Evolutionary conservation across 495 filamentous ascomycete species (phyloP).

Genomic region (Podospora pseudopauciseta): DNA sequence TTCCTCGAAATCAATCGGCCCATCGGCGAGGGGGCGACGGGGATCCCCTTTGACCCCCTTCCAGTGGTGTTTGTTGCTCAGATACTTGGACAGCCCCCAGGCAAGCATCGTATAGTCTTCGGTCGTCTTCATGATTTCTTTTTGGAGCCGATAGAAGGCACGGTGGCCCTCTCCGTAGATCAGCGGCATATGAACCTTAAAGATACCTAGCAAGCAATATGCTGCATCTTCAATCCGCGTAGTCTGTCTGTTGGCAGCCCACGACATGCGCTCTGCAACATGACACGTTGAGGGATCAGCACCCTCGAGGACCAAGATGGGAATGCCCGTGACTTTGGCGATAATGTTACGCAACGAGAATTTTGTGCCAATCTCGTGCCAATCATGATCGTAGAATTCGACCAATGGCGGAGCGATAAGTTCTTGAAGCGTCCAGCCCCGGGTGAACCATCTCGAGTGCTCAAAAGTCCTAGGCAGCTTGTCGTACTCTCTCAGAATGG

Average conservation of each 20-base stretch:
- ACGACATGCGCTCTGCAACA: constrained; percentile 12
- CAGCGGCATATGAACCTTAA: constrained; percentile 12
- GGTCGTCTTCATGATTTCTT: constrained; percentile 26
- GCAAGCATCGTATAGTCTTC: constrained; percentile 34
- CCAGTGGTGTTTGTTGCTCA: constrained; percentile 26
- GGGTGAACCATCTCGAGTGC: constrained; percentile 41
- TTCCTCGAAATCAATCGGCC: constrained; percentile 25
- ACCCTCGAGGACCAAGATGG: constrained; percentile 21
- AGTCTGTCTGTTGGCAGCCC: constrained; percentile 7
- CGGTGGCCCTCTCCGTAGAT: constrained; percentile 13
- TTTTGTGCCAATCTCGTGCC: constrained; percentile 27
- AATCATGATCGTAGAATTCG: constrained; percentile 23
- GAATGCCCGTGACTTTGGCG: constrained; percentile 23
- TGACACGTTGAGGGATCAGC: constrained; percentile 24
- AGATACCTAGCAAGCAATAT: constrained; percentile 14
- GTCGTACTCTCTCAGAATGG: constrained; percentile 24
- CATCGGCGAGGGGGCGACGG: constrained; percentile 22
- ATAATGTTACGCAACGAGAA: constrained; percentile 21
- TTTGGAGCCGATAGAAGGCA: constrained; percentile 10
- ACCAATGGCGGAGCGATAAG: constrained; percentile 37
- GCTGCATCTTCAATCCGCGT: constrained; percentile 9
- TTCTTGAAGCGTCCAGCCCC: constrained; percentile 47
- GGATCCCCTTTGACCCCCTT: constrained; percentile 13
- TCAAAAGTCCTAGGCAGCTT: constrained; percentile 25
- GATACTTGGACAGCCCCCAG: constrained; percentile 24